Evolutionary conservation across 495 filamentous ascomycete genomes (phyloP).

Genomic region (Talaromyces proteolyticus): DNA sequence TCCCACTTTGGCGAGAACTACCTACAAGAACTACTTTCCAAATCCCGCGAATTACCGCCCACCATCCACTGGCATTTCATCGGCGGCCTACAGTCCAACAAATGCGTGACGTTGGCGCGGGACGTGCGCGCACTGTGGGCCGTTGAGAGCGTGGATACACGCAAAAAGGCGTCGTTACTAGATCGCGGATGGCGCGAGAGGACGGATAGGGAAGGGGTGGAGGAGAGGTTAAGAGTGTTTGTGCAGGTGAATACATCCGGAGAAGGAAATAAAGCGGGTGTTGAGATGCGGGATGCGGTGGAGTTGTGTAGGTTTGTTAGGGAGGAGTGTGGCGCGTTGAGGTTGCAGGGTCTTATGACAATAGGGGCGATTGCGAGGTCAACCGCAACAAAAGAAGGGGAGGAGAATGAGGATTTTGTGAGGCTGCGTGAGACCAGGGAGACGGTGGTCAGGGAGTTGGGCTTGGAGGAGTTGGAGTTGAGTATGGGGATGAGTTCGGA

Average conservation of each 20-base stretch:
- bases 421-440: constrained; percentile 65
- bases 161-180: constrained; percentile 79
- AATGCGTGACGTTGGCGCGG: constrained; percentile 79
- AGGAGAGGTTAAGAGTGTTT: constrained; percentile 58
- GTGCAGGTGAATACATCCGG: constrained; percentile 95
- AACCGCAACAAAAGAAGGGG: constrained; percentile 59
- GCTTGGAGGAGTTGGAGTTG: constrained; percentile 43
- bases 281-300: constrained; percentile 53
- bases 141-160: constrained; percentile 81
- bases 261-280: constrained; percentile 78
- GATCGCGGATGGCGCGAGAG: constrained; percentile 67
- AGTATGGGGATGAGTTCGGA: constrained; percentile 91
- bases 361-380: constrained; percentile 90
- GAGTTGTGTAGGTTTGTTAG: constrained; percentile 60
- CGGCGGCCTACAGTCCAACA: constrained; percentile 83
- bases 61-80: constrained; percentile 93
- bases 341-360: constrained; percentile 85
- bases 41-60: constrained; percentile 73
- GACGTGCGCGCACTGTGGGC: constrained; percentile 87
- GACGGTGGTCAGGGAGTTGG: constrained; percentile 45
- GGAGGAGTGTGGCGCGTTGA: constrained; percentile 64
- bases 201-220: constrained; percentile 2
- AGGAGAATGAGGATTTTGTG: constrained; percentile 87
- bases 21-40: constrained; percentile 83
- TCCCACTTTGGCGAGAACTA: constrained; percentile 97